Percentiles rank a stretch among this genome's conserved stretches.
phyloP scores from a whole-genome alignment of 345 rosid species.

The Turritis glabra region DNA sequence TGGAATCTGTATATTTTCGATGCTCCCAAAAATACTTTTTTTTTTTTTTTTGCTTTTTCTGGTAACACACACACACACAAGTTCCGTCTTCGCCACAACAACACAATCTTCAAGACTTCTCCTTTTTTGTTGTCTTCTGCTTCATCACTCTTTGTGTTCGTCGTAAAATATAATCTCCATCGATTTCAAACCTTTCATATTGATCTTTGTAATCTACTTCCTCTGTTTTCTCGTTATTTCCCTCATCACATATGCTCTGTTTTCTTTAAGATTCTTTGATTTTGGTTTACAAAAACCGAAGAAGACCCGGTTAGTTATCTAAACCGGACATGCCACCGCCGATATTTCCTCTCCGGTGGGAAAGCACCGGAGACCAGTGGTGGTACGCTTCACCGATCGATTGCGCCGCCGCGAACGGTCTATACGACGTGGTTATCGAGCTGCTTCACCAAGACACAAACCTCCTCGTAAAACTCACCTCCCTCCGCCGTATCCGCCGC shows the following conservation, averaged over 20 bases:
- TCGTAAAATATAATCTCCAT: neutral
- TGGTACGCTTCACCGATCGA: slow-evolving; percentile 98
- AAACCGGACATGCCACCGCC: slow-evolving; percentile 63
- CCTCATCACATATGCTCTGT: slow-evolving; percentile 1
- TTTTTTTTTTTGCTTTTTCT: neutral
- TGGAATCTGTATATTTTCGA: slow-evolving; percentile 30
- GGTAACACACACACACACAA: slow-evolving; percentile 19
- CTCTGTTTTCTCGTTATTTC: slow-evolving; percentile 3
- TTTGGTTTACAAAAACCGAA: neutral
- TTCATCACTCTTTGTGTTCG: slow-evolving; percentile 25
- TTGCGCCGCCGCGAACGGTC: slow-evolving; percentile 95
- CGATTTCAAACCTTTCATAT: slow-evolving; percentile 18
- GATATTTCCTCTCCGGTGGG: slow-evolving; percentile 95
- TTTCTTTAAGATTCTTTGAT: neutral
- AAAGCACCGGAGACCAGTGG: slow-evolving; percentile 99
- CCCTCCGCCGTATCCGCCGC: slow-evolving; percentile 94
- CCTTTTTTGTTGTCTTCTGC: slow-evolving; percentile 32
- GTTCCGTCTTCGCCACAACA: slow-evolving; percentile 23
- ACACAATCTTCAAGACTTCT: slow-evolving; percentile 36
- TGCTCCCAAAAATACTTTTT: neutral
- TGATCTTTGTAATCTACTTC: neutral
- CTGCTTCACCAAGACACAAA: slow-evolving; percentile 87
- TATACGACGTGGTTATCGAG: slow-evolving; percentile 78
- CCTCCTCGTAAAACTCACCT: slow-evolving; percentile 95
- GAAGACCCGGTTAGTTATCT: neutral